A percentile compares a stretch with the other conserved stretches of the same genome.
phyloP scores from a whole-genome alignment of 768 basidiomycete species.

The Trichaptum fuscoviolaceum region DNA sequence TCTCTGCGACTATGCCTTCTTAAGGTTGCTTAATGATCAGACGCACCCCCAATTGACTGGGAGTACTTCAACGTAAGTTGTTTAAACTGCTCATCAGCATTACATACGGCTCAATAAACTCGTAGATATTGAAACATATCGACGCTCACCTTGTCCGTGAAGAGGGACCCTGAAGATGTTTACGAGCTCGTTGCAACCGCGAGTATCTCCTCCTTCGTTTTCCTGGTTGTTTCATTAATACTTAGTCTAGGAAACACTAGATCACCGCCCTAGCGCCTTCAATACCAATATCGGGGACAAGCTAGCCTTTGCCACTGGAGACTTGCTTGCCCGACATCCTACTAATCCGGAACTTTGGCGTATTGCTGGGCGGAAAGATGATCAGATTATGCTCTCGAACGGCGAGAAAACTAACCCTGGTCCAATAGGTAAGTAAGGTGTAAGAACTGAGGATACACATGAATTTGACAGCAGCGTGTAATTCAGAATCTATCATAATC shows the following conservation, averaged over 20 bases:
- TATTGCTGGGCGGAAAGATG: slow-evolving; percentile 38
- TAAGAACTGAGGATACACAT: neutral
- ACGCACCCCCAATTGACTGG: no score
- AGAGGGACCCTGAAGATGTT: neutral
- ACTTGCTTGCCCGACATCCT: slow-evolving; percentile 37
- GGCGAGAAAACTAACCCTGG: slow-evolving; percentile 29
- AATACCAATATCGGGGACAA: slow-evolving; percentile 29
- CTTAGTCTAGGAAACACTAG: neutral
- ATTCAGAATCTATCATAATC: slow-evolving; percentile 15
- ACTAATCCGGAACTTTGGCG: slow-evolving; percentile 29
- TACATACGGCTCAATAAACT: neutral
- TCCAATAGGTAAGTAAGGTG: slow-evolving; percentile 6
- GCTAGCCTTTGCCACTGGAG: slow-evolving; percentile 32
- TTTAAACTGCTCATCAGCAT: neutral
- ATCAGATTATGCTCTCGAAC: slow-evolving; percentile 39
- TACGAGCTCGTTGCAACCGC: neutral
- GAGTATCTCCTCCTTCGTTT: neutral
- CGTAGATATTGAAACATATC: neutral
- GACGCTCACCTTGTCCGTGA: neutral
- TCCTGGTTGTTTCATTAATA: neutral
- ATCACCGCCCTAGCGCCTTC: slow-evolving; percentile 4
- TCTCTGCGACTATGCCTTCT: no score
- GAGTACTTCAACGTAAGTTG: neutral
- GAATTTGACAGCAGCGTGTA: neutral
- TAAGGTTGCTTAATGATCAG: no score